phyloP scores from a whole-genome alignment of 1,284 basidiomycete species.

The Sporisorium exsertum region DNA sequence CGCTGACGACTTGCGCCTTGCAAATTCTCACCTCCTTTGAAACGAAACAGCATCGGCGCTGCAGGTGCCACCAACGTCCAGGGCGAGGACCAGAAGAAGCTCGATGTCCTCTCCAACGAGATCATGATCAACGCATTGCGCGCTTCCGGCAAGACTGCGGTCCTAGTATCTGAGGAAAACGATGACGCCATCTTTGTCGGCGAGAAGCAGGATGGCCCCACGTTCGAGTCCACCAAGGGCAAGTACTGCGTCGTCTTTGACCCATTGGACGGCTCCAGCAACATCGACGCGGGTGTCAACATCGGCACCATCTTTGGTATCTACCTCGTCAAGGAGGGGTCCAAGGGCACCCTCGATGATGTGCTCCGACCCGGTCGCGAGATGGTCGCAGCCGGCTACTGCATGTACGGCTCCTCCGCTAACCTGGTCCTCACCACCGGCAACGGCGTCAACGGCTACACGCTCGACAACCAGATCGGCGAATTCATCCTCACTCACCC shows the following conservation, averaged over 20 bases:
- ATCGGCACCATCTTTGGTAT: constrained; percentile 99
- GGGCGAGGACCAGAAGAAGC: constrained; percentile 99
- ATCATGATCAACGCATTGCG: constrained; percentile 96
- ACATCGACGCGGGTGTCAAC: constrained; percentile 99
- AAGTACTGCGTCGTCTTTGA: constrained; percentile 95
- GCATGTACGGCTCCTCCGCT: constrained; percentile 93
- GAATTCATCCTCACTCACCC: constrained; percentile 99
- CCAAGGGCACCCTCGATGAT: constrained; percentile 82
- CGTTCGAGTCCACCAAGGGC: constrained; percentile 61
- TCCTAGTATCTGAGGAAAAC: constrained; percentile 95
- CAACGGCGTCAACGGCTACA: constrained; percentile 97
- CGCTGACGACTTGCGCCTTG: background rate
- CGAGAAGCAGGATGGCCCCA: constrained; percentile 71
- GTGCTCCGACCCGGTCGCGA: constrained; percentile 93
- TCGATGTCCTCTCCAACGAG: constrained; percentile 96
- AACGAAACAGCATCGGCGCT: constrained; percentile 80
- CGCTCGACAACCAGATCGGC: constrained; percentile 85
- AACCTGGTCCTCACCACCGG: constrained; percentile 97
- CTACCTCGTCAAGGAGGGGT: constrained; percentile 83
- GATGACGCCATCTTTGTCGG: constrained; percentile 89
- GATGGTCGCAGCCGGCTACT: constrained; percentile 93
- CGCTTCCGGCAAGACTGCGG: constrained; percentile 93
- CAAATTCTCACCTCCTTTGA: background rate
- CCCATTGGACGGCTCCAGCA: constrained; percentile 96
- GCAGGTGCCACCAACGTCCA: constrained; percentile 97